Evolutionary conservation across 2,329 filamentous ascomycete species (phyloP).

Genomic region (Ceratocystis ficicola): DNA sequence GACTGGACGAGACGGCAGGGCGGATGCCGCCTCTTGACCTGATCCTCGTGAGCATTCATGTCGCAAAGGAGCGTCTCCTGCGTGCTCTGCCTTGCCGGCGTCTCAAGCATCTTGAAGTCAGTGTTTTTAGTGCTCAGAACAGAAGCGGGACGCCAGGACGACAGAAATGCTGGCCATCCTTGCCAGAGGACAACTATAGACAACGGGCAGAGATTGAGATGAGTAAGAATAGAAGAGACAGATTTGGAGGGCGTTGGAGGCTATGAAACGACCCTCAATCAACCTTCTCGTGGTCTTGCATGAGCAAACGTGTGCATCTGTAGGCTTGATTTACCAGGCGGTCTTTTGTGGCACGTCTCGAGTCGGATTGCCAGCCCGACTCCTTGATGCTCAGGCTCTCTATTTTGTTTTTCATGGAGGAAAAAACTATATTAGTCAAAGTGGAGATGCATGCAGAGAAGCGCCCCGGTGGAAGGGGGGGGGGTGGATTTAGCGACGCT

Average conservation of each 20-base stretch:
- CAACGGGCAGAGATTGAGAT: constrained; percentile 1
- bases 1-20: not conserved
- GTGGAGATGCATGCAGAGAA: not conserved
- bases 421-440: not conserved
- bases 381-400: not conserved
- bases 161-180: not conserved
- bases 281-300: not conserved
- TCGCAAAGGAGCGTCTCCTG: not conserved
- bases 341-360: not conserved
- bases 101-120: not conserved
- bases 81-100: not conserved
- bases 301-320: not conserved
- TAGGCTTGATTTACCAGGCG: not conserved
- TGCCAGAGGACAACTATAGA: not conserved
- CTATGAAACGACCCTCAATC: not conserved
- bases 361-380: not conserved
- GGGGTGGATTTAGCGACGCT: too few relatives aligned
- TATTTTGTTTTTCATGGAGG: not conserved
- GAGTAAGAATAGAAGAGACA: constrained; percentile 6
- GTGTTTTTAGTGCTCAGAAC: too few relatives aligned
- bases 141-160: not conserved
- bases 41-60: too few relatives aligned
- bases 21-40: too few relatives aligned
- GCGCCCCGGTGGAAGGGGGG: too few relatives aligned
- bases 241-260: not conserved